phyloP scores from a whole-genome alignment of 2,329 filamentous ascomycete species.

The Diatrype stigma region DNA sequence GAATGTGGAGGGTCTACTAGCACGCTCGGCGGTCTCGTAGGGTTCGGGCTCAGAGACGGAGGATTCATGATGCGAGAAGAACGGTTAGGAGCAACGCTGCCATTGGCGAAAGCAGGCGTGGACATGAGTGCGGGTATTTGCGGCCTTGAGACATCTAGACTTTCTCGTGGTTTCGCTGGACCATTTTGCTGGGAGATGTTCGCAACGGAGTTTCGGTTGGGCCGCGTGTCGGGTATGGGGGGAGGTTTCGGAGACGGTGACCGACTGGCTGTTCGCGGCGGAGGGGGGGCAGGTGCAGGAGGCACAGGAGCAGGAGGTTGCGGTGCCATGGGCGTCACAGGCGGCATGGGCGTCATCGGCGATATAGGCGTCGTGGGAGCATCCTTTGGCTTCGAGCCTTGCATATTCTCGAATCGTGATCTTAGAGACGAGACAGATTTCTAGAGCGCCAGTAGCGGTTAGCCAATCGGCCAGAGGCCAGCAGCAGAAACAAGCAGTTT shows the following conservation, averaged over 20 bases:
- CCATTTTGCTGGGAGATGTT: conserved; percentile 13
- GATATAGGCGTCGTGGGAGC: conserved; percentile 21
- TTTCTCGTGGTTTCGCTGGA: conserved; percentile 21
- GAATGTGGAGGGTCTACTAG: conserved; percentile 67
- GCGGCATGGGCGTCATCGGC: conserved; percentile 22
- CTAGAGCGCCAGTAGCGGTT: conserved; percentile 37
- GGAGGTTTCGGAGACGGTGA: conserved; percentile 30
- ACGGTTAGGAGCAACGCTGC: conserved; percentile 29
- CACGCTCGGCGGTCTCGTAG: conserved; percentile 57
- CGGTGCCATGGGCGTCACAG: conserved; percentile 19
- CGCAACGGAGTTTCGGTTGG: conserved; percentile 21
- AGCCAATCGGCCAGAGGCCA: not conserved
- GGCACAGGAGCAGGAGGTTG: not conserved
- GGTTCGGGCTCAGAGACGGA: conserved; percentile 42
- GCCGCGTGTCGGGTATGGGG: conserved; percentile 28
- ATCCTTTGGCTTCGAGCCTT: conserved; percentile 38
- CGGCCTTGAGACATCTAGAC: conserved; percentile 11
- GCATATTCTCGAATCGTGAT: conserved; percentile 78
- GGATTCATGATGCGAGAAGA: conserved; percentile 38
- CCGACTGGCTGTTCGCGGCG: conserved; percentile 28
- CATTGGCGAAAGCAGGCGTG: conserved; percentile 13
- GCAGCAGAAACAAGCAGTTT: conserved; percentile 3
- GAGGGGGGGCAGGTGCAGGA: conserved; percentile 27
- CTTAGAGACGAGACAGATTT: conserved; percentile 78
- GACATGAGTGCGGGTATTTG: conserved; percentile 39